Percentiles rank a stretch among this genome's conserved stretches.
phyloP scores from a whole-genome alignment of 148 eudicot genomes.

The Heliamphora exappendiculata region DNA sequence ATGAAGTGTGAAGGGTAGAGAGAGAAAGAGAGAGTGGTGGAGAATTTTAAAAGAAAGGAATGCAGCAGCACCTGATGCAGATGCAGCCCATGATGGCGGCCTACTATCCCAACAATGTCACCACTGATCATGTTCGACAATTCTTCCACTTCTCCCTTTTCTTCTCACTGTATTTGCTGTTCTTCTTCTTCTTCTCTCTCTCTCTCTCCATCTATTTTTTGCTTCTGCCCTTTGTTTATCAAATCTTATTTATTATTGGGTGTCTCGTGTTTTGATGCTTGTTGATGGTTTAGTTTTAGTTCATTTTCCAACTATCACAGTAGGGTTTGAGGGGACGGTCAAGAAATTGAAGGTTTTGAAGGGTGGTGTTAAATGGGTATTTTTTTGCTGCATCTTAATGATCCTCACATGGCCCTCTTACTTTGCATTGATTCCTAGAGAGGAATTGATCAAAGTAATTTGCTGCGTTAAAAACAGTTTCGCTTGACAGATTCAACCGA shows the following conservation, averaged over 20 bases:
- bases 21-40: neutral
- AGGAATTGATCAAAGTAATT: constrained; percentile 41
- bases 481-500: too few relatives aligned
- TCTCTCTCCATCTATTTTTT: neutral
- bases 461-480: constrained; percentile 27
- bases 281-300: too few relatives aligned
- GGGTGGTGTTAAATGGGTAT: too few relatives aligned
- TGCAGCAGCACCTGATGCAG: constrained; percentile 99
- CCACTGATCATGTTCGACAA: constrained; percentile 95
- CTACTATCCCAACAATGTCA: constrained; percentile 86
- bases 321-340: too few relatives aligned
- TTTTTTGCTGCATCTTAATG: too few relatives aligned
- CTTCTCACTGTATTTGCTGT: neutral
- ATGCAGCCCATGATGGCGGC: constrained; percentile 98
- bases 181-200: neutral
- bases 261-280: too few relatives aligned
- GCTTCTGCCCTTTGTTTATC: too few relatives aligned
- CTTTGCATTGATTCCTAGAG: constrained; percentile 21
- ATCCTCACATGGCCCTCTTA: too few relatives aligned
- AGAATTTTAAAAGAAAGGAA: constrained; percentile 14
- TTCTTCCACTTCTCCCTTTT: constrained; percentile 20
- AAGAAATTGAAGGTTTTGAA: too few relatives aligned
- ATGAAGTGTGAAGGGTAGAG: neutral
- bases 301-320: too few relatives aligned
- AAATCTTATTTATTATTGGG: too few relatives aligned